A percentile compares a stretch with the other conserved stretches of the same genome.
These are phyloP conservation scores for Candida corydali DNA, from an alignment of 805 yeast species.

Conservation along the genomic window DNA sequence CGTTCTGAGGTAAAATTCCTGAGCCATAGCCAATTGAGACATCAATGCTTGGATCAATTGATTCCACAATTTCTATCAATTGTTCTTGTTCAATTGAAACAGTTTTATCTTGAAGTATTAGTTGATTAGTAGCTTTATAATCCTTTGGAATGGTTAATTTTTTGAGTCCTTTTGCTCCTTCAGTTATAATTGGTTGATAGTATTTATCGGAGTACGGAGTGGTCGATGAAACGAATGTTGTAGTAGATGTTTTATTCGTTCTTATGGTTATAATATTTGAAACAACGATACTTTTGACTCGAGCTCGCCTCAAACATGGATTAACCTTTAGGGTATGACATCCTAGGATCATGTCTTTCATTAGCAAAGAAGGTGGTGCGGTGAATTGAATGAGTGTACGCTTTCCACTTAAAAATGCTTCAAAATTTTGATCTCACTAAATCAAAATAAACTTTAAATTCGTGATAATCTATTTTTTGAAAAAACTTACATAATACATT, in stretches of 20 bases:
- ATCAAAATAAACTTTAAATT: too few species aligned
- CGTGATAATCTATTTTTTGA: too few species aligned
- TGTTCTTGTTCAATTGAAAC: slow-evolving; percentile 11
- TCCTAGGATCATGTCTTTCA: too few species aligned
- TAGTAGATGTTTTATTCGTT: background rate
- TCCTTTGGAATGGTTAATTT: slow-evolving; percentile 41
- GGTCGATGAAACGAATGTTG: background rate
- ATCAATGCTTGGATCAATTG: slow-evolving; percentile 67
- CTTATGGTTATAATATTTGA: background rate
- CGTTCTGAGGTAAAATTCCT: slow-evolving; percentile 76
- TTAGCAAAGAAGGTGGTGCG: too few species aligned
- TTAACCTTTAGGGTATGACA: too few species aligned
- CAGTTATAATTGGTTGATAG: slow-evolving; percentile 22
- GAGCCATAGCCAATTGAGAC: slow-evolving; percentile 94
- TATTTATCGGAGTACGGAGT: slow-evolving; percentile 21
- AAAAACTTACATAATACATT: too few species aligned
- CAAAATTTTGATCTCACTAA: too few species aligned
- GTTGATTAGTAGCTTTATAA: slow-evolving; percentile 55
- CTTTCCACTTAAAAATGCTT: too few species aligned
- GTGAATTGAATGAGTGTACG: too few species aligned
- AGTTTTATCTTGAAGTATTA: slow-evolving; percentile 42
- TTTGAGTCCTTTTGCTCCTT: slow-evolving; percentile 20
- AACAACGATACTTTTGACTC: background rate
- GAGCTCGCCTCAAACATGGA: too few species aligned
- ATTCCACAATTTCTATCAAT: slow-evolving; percentile 46